Evolutionary conservation across 257 asterid genomes (phyloP), one percentile per base, ranked within the genome.

Genomic region (Cordia subcordata): DNA sequence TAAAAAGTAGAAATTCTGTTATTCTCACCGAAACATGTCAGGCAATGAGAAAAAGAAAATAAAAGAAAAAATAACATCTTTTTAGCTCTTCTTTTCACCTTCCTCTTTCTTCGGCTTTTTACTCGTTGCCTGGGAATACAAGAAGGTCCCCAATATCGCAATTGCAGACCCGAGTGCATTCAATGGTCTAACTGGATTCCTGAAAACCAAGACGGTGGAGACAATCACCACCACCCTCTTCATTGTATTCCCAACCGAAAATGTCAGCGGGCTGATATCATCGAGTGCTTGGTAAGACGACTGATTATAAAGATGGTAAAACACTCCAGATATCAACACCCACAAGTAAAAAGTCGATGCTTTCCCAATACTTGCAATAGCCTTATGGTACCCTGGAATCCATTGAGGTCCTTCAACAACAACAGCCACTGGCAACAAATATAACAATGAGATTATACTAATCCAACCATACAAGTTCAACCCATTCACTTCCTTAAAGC

Each of bases 361-460:
- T 9, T 63, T 74, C 58, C 94, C 95, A 49, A 85, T 64, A 16
- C 79, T 58, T 35, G 70, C 83, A 53, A 87, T 72, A 49, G 98
- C 98, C 52, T 72, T 83, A 47, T 85, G 92, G 35, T 85, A 88
- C 1, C 98, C 98, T 4, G 86, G 70, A 57, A 91, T 76, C 98
- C 98, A 91, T 54, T 91, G 98, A 53, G 98, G 80, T 67, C 98
- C 98, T 68, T 91, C 98, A 17, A 91, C 96, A 64, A 81, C 79
- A 45, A 85, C 57, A 0, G 98, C 98, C 63, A 88, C 98, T 0
- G 98, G 98, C 37, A 82, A 79, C 10, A 91, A 82, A 77, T 88
- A 91, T 8, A 84, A 15, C n/a, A 91, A 61, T 5, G 98, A 91
- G 52, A 91, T 52, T 47, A 91, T 85, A 62, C 66, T 87, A 27